Base-by-base conservation (phyloP, 2,329 filamentous ascomycete genomes). In the Aspergillus sp. region DNA sequence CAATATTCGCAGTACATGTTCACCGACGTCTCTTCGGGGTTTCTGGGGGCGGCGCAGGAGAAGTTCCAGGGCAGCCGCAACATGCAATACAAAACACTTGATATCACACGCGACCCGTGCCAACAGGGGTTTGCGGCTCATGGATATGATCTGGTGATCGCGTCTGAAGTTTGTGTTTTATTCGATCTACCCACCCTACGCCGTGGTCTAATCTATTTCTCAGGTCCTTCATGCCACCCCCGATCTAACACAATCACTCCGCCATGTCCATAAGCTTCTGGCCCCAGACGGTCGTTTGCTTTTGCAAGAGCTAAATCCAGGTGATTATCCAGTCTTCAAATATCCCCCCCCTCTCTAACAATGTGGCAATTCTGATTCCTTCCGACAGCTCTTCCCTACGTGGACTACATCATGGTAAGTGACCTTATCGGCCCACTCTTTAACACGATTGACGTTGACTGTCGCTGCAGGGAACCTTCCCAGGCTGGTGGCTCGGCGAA, bases 201-300 rank as follows among this genome's bases (percentile, higher is more conserved):
- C 30, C 11, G 30, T 32, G 7, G 11, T 32, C 11, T 7, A 32
- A 32, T 11, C 30, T 6, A 12, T 12, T n/a, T 34, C 10, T n/a
- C 33, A 34, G 33, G 33, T 59, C 7, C 32, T 59, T 2, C 58
- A 57, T 37, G 56, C 50, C 2, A 59, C 56, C 1, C 37, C 48
- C 4, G 46, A 30, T 7, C 39, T 65, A 2, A 45, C 51, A 4
- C 49, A 50, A 11, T 56, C 54, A 5, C 39, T 66, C 27, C 35
- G 11, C 1, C 54, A 64, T 44, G 48, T 66, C 0, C 51, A 51
- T 3, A 46, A 46, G 5, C 48, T 67, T 7, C 53, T 68, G 1
- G 49, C 49, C 26, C 69, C 74, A 0, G 72, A 68, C 1, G 76
- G 75, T 0, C 67, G 70, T 32, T 54, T 79, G 0, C 32, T 78